A percentile compares a stretch with the other conserved stretches of the same genome.
Evolutionary conservation across 345 rosid genomes (phyloP).

Genomic region (Carallia pectinifolia): DNA sequence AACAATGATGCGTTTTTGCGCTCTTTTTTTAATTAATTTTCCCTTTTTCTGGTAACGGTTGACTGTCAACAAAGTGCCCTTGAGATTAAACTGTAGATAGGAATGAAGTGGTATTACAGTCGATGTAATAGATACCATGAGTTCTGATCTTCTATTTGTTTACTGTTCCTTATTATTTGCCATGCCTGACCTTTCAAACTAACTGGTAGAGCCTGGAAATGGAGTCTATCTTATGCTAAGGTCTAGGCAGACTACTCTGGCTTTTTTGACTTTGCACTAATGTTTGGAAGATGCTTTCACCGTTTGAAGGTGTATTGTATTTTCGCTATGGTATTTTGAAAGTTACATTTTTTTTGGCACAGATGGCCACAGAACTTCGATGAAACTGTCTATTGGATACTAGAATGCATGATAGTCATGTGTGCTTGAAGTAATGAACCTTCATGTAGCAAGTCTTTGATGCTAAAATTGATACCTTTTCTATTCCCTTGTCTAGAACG

Average conservation of each 20-base stretch:
- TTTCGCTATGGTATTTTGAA: background rate
- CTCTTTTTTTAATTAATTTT: too few relatives aligned
- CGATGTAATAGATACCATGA: too few relatives aligned
- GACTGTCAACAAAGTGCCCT: too few relatives aligned
- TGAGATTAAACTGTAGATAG: too few relatives aligned
- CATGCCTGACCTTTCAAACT: too few relatives aligned
- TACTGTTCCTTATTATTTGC: too few relatives aligned
- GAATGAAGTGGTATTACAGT: too few relatives aligned
- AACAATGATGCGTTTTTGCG: too few relatives aligned
- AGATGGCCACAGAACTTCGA: background rate
- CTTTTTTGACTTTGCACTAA: too few relatives aligned
- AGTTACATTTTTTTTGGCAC: background rate
- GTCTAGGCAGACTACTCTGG: background rate
- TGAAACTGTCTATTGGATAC: background rate
- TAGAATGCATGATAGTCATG: background rate
- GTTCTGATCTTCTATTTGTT: too few relatives aligned
- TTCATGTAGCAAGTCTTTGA: background rate
- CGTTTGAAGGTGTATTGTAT: background rate
- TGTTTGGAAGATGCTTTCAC: too few relatives aligned
- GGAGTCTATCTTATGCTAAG: background rate
- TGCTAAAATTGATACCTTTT: slow-evolving; percentile 1
- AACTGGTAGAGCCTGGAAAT: background rate
- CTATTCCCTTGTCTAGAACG: slow-evolving; percentile 53
- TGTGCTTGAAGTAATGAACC: background rate
- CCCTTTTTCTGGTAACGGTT: too few relatives aligned